Evolutionary conservation across 768 basidiomycete species (phyloP).

Genomic region (Kwoniella pini): DNA sequence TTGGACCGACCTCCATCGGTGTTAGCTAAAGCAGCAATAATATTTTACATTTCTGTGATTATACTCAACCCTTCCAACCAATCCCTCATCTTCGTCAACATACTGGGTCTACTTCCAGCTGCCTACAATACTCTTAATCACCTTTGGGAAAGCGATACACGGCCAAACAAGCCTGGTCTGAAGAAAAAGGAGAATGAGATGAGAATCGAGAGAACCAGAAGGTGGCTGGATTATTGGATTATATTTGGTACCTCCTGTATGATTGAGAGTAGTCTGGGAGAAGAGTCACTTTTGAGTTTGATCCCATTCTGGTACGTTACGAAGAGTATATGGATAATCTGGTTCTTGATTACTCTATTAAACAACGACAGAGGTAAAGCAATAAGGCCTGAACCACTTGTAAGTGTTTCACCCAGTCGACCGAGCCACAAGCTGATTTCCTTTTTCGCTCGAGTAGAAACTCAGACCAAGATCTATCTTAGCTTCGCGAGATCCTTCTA

Average conservation of each 20-base stretch:
- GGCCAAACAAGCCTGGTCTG: background rate
- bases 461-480: conserved; percentile 5
- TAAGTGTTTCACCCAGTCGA: background rate
- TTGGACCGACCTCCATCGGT: conserved; percentile 18
- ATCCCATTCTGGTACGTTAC: conserved; percentile 8
- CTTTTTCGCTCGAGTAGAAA: background rate
- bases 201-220: background rate
- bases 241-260: conserved; percentile 5
- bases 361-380: background rate
- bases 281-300: background rate
- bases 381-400: conserved; percentile 12
- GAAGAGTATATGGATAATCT: conserved; percentile 1
- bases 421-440: background rate
- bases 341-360: conserved; percentile 11
- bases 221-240: conserved; percentile 22
- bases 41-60: conserved; percentile 8
- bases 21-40: background rate
- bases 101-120: background rate
- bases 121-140: background rate
- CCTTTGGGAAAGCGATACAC: background rate
- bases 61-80: conserved; percentile 17
- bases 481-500: background rate
- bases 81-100: conserved; percentile 4
- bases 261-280: background rate
- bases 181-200: conserved; percentile 6